phyloP scores from a whole-genome alignment of 2,329 filamentous ascomycete genomes.

The Arthrobotrys iridis region DNA sequence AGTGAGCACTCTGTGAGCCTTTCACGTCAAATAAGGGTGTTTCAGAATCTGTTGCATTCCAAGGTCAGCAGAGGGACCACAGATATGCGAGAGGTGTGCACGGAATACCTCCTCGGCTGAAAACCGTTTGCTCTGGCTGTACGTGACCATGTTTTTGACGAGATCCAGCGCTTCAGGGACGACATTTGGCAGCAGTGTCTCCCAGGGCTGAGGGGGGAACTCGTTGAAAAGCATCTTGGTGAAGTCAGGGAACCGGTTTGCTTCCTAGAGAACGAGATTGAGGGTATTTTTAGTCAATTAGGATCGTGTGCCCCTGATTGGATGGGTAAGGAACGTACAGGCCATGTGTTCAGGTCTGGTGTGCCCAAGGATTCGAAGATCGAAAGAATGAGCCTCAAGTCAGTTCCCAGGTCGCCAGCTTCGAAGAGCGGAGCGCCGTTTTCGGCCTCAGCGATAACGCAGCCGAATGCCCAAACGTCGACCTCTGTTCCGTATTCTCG shows the following conservation, averaged over 20 bases:
- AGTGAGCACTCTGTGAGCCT: background rate
- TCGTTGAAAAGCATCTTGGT: conserved; percentile 82
- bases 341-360: conserved; percentile 82
- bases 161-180: conserved; percentile 71
- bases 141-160: conserved; percentile 75
- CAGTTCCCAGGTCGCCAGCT: conserved; percentile 88
- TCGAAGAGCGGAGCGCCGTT: conserved; percentile 76
- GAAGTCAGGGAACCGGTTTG: conserved; percentile 80
- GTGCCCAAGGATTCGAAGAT: conserved; percentile 93
- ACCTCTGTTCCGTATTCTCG: conserved; percentile 75
- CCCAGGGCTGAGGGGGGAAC: conserved; percentile 76
- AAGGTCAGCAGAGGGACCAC: conserved; percentile 57
- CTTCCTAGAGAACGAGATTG: conserved; percentile 65
- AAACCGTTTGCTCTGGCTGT: conserved; percentile 74
- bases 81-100: conserved; percentile 3
- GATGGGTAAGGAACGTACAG: conserved; percentile 65
- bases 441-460: conserved; percentile 78
- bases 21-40: conserved; percentile 58
- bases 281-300: conserved; percentile 18
- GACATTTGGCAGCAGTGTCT: conserved; percentile 72
- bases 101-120: conserved; percentile 70
- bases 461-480: conserved; percentile 90
- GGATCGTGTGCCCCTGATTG: conserved; percentile 7
- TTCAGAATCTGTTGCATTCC: conserved; percentile 58
- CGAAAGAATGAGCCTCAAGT: conserved; percentile 87